Conservation (phyloP, 441 rosid species). For the Breynia disticha region DNA sequence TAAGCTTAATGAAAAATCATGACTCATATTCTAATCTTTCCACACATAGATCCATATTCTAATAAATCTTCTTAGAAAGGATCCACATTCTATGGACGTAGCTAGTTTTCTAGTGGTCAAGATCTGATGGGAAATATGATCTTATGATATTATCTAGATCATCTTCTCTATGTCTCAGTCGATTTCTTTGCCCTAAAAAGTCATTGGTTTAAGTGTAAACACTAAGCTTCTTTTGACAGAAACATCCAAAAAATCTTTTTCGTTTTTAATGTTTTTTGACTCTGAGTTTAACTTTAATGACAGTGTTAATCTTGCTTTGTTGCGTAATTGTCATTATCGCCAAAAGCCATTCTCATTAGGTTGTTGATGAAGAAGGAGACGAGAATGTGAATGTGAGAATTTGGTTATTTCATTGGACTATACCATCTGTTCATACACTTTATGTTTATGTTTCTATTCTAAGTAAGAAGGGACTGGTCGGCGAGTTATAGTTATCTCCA, state of each 20-base stretch:
- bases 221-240: not conserved
- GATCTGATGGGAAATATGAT: not conserved
- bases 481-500: too few relatives aligned
- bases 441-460: too few relatives aligned
- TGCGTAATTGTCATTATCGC: conserved; percentile 10
- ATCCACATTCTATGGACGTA: conserved; percentile 3
- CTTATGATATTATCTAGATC: conserved; percentile 18
- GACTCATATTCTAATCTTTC: not conserved
- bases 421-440: too few relatives aligned
- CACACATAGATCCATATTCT: too few relatives aligned
- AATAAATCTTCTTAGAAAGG: too few relatives aligned
- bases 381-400: conserved; percentile 1
- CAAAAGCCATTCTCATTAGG: conserved; percentile 20
- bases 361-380: not conserved
- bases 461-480: too few relatives aligned
- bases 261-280: not conserved
- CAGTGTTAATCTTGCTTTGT: conserved; percentile 9
- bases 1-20: conserved; percentile 12
- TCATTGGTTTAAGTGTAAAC: not conserved
- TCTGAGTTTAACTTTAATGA: conserved; percentile 9
- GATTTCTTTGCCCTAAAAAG: conserved; percentile 1
- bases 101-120: conserved; percentile 9
- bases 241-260: conserved; percentile 14
- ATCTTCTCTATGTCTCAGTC: conserved; percentile 19
- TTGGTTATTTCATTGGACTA: not conserved